phyloP scores from a whole-genome alignment of 164 flowering plant species.

The Sextonia rubra region DNA sequence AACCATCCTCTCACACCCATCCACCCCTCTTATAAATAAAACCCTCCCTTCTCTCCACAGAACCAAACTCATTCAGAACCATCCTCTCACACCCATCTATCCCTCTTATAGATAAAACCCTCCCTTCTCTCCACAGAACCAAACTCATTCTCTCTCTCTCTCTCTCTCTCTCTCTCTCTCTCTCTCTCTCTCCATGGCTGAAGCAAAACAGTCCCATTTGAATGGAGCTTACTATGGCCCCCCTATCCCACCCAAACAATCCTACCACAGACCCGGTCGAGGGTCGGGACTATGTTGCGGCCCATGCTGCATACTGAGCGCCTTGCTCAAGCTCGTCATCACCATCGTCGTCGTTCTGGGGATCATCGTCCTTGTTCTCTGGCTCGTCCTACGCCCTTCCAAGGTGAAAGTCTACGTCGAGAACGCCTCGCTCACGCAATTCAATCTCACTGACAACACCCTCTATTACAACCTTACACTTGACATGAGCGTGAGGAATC shows the following conservation, averaged over 20 bases:
- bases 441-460: conserved; percentile 18
- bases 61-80: background rate
- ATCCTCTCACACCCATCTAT: too few species aligned
- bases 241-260: conserved; percentile 31
- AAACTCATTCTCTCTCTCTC: too few species aligned
- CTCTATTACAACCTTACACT: conserved; percentile 29
- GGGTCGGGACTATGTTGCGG: conserved; percentile 18
- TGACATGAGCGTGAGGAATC: conserved; percentile 31
- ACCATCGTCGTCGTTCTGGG: conserved; percentile 20
- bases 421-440: conserved; percentile 28
- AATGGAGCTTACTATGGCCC: conserved; percentile 47
- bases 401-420: conserved; percentile 28
- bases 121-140: too few species aligned
- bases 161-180: conserved; percentile 5
- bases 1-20: background rate
- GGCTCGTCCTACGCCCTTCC: conserved; percentile 34
- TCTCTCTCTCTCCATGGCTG: conserved; percentile 10
- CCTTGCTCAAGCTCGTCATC: conserved; percentile 22
- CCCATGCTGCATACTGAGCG: conserved; percentile 25
- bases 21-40: background rate
- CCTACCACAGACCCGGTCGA: conserved; percentile 29
- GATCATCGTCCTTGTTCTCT: conserved; percentile 28
- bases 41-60: background rate
- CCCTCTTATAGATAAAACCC: too few species aligned
- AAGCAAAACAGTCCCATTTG: conserved; percentile 17